phyloP scores from a whole-genome alignment of 1,284 basidiomycete genomes.

The Bondarzewia mesenterica region DNA sequence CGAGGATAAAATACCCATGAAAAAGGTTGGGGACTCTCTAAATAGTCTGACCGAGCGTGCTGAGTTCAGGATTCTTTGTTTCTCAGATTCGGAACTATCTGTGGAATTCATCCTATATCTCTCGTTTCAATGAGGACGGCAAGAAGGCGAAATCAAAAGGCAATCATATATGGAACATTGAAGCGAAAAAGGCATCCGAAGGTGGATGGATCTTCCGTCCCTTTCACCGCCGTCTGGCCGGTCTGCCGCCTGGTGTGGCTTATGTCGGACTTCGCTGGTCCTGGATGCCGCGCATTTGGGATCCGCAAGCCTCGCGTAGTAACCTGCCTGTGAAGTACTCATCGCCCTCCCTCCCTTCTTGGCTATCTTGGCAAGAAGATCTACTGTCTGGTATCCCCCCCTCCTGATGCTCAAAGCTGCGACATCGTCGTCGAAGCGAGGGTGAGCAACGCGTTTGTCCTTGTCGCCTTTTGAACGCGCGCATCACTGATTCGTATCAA shows the following conservation, averaged over 20 bases:
- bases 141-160: constrained; percentile 99
- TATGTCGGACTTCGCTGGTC: constrained; percentile 82
- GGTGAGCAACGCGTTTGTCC: constrained; percentile 34
- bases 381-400: constrained; percentile 66
- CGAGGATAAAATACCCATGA: constrained; percentile 84
- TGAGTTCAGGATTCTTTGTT: no score
- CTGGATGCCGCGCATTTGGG: constrained; percentile 95
- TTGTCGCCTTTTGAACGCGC: not conserved
- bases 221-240: constrained; percentile 83
- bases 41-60: constrained; percentile 1
- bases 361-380: constrained; percentile 86
- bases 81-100: constrained; percentile 91
- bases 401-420: constrained; percentile 62
- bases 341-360: constrained; percentile 75
- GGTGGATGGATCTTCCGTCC: constrained; percentile 88
- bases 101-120: constrained; percentile 90
- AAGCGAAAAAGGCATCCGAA: constrained; percentile 78
- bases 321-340: constrained; percentile 76
- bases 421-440: constrained; percentile 65
- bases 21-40: constrained; percentile 47
- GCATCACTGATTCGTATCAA: constrained; percentile 1
- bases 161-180: constrained; percentile 99
- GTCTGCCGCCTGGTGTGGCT: constrained; percentile 73
- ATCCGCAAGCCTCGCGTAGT: constrained; percentile 83
- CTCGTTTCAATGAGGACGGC: constrained; percentile 97